Evolutionary conservation across 2,329 filamentous ascomycete species (phyloP).

Genomic region (Stagonosporopsis cucurbitacearum): DNA sequence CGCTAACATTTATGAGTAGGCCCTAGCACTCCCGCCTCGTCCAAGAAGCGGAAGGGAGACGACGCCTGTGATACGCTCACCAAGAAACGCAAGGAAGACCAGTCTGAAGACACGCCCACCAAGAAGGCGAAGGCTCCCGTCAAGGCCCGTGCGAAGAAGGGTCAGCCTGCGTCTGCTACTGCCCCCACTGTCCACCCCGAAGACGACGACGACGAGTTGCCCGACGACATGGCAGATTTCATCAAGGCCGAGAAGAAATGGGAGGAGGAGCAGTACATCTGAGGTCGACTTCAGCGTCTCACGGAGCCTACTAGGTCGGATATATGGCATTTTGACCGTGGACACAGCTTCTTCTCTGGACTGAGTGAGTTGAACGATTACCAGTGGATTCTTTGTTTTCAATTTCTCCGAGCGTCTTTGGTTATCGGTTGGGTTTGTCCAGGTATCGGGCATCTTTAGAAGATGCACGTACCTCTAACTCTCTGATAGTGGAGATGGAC

Average conservation of each 20-base stretch:
- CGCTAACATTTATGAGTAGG: slow-evolving; percentile 17
- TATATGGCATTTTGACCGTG: not conserved
- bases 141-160: slow-evolving; percentile 27
- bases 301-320: not conserved
- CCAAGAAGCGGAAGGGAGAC: slow-evolving; percentile 29
- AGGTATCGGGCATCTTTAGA: not conserved
- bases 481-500: not conserved
- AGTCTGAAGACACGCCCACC: slow-evolving; percentile 18
- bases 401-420: not conserved
- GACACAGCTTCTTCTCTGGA: not conserved
- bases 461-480: not conserved
- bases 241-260: slow-evolving; percentile 14
- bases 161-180: not conserved
- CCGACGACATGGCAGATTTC: slow-evolving; percentile 21
- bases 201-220: slow-evolving; percentile 14
- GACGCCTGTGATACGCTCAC: slow-evolving; percentile 17
- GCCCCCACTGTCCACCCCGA: not conserved
- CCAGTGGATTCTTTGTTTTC: not conserved
- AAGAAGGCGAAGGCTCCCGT: slow-evolving; percentile 30
- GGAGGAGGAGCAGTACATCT: slow-evolving; percentile 4
- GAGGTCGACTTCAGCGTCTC: not conserved
- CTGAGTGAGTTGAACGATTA: not conserved
- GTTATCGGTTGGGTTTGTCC: not conserved
- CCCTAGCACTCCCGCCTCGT: slow-evolving; percentile 19
- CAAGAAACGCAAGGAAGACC: slow-evolving; percentile 31